Evolutionary conservation across 2,329 filamentous ascomycete genomes (phyloP).

Genomic region (Emergomyces africanus): DNA sequence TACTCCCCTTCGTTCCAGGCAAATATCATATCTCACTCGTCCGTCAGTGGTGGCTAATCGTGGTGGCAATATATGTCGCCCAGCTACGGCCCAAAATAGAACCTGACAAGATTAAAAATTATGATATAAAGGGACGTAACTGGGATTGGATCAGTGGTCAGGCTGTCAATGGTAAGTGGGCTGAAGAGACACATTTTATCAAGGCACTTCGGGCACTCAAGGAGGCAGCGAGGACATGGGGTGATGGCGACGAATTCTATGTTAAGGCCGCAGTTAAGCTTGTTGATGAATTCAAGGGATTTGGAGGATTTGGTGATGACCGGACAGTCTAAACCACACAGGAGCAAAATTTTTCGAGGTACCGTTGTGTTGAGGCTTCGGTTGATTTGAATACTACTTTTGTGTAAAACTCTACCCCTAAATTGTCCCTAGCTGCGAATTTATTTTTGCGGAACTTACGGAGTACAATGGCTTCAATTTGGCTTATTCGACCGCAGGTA

Average conservation of each 20-base stretch:
- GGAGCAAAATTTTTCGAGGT: not conserved
- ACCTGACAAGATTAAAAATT: constrained; percentile 46
- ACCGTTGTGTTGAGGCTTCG: no score
- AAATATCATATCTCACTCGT: constrained; percentile 62
- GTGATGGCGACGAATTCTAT: constrained; percentile 33
- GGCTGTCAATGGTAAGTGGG: constrained; percentile 54
- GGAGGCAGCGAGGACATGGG: constrained; percentile 46
- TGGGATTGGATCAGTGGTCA: constrained; percentile 68
- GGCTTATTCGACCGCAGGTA: not conserved
- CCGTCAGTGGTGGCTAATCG: constrained; percentile 80
- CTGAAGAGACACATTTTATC: constrained; percentile 69
- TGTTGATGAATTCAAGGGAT: constrained; percentile 30
- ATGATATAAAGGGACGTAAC: constrained; percentile 49
- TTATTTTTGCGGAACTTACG: not conserved
- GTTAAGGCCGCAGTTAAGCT: constrained; percentile 40
- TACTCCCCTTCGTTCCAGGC: constrained; percentile 64
- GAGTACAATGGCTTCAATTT: no score
- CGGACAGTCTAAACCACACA: not conserved
- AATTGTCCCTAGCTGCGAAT: not conserved
- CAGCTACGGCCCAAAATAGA: constrained; percentile 62
- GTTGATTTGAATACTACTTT: no score
- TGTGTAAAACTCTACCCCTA: no score
- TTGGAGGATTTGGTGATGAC: constrained; percentile 12
- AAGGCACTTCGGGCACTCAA: constrained; percentile 69
- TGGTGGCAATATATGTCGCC: constrained; percentile 62